Evolutionary conservation across 441 rosid genomes (phyloP), one percentile per base, ranked within the genome.

Genomic region (Macaranga tanarius): DNA sequence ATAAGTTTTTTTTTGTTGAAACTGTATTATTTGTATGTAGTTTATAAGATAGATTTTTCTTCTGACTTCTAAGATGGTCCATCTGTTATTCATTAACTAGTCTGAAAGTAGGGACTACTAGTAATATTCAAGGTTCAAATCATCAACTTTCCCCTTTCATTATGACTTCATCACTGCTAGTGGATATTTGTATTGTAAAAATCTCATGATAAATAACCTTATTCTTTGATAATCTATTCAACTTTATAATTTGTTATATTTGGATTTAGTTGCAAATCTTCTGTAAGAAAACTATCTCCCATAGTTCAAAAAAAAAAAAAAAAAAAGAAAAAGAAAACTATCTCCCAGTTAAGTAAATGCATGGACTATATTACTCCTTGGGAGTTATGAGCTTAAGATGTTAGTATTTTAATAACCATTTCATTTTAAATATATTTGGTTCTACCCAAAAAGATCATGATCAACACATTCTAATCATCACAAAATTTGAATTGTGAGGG

Each of bases 361-460:
- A 6, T 48, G 10, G n/a, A 8, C 16, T 47, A 62, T 9, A 19
- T 0, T 0, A 34, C 20, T 11, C 4, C 13, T 1, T 19, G 25
- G 5, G 16, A n/a, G 50, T 7, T 6, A 20, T n/a, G 44, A 0
- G n/a, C 68, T 22, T 26, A 45, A 23, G 10, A 20, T 45, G 8
- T 64, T 45, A 54, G 31, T 5, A 64, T 42, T 64, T 7, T 67
- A n/a, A 40, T 62, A 5, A 50, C 20, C 17, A 10, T 65, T 5
- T 13, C 67, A 22, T 22, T 45, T 34, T 38, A 59, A 40, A 48
- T 65, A 15, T 65, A 25, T 48, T 60, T 70, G 19, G 66, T 19
- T 70, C 22, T 60, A 28, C 19, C 26, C n/a, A n/a, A 48, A 56
- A 28, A n/a, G 57, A 58, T 45, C 16, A 8, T 2, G 9, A 16